Conservation (phyloP, 768 basidiomycete species). For the Amanita rimosa region DNA sequence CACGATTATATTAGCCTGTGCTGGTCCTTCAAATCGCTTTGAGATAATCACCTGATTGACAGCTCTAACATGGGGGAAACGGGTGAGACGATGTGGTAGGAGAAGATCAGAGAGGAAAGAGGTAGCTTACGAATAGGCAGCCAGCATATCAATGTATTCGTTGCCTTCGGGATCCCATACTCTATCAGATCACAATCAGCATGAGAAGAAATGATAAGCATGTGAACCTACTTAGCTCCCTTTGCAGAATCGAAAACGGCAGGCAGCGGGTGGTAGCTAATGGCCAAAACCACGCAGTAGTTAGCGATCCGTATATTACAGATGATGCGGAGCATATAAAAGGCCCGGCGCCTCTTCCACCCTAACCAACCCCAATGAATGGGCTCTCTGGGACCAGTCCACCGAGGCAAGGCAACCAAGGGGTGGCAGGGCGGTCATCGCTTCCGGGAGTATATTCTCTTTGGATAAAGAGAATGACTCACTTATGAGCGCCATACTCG, state of each 20-base stretch:
- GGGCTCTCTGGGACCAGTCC: constrained; percentile 11
- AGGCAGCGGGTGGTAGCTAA: constrained; percentile 92
- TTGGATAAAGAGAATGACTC: constrained; percentile 29
- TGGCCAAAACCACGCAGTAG: constrained; percentile 30
- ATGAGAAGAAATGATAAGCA: neutral
- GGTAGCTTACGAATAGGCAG: constrained; percentile 83
- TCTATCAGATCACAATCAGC: constrained; percentile 19
- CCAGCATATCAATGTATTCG: constrained; percentile 96
- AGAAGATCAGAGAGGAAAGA: neutral
- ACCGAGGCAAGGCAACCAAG: constrained; percentile 7
- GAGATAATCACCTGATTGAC: constrained; percentile 61
- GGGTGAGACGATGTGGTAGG: too few species aligned
- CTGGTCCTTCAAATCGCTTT: constrained; percentile 6
- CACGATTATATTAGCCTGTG: neutral
- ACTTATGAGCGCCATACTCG: constrained; percentile 84
- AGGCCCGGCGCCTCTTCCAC: constrained; percentile 9
- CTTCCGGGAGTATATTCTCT: constrained; percentile 12
- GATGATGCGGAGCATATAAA: too few species aligned
- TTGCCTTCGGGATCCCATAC: constrained; percentile 95
- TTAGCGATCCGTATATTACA: constrained; percentile 18
- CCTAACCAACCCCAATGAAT: neutral
- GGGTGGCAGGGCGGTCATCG: constrained; percentile 16
- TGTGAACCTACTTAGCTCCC: constrained; percentile 70
- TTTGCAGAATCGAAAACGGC: constrained; percentile 86
- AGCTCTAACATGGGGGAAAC: constrained; percentile 35